Conservation (phyloP, 73 alveolate genomes). For the Paraurostyla sp. region DNA sequence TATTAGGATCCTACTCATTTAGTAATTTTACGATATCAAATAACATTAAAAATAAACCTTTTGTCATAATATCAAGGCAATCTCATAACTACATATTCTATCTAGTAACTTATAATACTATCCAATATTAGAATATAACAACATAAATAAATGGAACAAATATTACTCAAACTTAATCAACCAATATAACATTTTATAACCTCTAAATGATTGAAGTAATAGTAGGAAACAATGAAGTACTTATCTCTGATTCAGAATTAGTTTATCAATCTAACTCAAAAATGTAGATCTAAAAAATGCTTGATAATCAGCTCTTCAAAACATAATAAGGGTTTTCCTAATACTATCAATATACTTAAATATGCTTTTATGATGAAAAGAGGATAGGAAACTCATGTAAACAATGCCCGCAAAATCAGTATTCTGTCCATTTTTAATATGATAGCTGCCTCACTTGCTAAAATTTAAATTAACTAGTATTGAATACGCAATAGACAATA, state of each 20-base stretch:
- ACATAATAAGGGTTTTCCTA: background rate
- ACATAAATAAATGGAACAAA: background rate
- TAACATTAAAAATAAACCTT: background rate
- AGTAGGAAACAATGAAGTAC: background rate
- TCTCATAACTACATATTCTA: background rate
- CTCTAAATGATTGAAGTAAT: background rate
- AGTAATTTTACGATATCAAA: background rate
- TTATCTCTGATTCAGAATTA: background rate
- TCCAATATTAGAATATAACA: background rate
- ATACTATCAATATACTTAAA: background rate
- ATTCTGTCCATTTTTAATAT: background rate
- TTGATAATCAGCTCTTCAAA: background rate
- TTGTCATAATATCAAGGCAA: background rate
- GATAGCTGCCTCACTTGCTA: background rate
- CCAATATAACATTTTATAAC: background rate
- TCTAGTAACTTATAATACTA: background rate
- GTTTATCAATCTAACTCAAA: background rate
- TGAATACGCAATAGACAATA: background rate
- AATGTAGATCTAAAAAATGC: background rate
- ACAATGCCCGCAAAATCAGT: background rate
- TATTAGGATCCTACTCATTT: background rate
- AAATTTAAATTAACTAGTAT: background rate
- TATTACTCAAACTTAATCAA: background rate
- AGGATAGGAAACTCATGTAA: background rate
- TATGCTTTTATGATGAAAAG: conserved; percentile 16